Percentiles rank a stretch among this genome's conserved stretches.
Evolutionary conservation across 345 rosid genomes (phyloP).

Genomic region (Hevea brasiliensis): DNA sequence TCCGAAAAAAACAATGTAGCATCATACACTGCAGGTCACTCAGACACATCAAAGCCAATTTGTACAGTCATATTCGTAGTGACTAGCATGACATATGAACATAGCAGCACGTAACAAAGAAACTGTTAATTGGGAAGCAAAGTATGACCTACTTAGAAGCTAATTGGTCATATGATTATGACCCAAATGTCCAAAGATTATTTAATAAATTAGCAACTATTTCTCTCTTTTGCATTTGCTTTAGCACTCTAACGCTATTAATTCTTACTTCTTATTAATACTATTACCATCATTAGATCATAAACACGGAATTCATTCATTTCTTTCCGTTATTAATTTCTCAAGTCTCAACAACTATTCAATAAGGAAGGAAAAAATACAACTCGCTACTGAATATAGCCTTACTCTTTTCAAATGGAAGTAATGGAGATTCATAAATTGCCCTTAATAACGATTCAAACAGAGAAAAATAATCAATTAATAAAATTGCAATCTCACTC

Average conservation of each 20-base stretch:
- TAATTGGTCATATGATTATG: neutral
- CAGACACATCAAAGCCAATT: conserved; percentile 3
- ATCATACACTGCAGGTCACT: neutral
- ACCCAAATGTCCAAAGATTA: neutral
- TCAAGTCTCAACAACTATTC: neutral
- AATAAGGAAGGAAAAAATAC: no score
- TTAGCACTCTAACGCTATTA: neutral
- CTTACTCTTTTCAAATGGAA: neutral
- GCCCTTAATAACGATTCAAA: neutral
- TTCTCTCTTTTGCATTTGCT: neutral
- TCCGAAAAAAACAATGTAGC: neutral
- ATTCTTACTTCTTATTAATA: neutral
- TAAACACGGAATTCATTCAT: neutral
- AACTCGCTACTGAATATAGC: neutral
- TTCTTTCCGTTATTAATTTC: neutral
- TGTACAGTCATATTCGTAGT: neutral
- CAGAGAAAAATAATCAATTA: neutral
- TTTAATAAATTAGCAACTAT: no score
- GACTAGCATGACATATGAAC: neutral
- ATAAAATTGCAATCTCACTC: neutral
- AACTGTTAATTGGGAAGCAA: neutral
- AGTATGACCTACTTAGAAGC: neutral
- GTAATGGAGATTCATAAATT: neutral
- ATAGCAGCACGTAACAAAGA: neutral
- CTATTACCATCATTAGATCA: neutral